Evolutionary conservation across 129 eudicot genomes (phyloP).

Genomic region (Centaurea solstitialis): DNA sequence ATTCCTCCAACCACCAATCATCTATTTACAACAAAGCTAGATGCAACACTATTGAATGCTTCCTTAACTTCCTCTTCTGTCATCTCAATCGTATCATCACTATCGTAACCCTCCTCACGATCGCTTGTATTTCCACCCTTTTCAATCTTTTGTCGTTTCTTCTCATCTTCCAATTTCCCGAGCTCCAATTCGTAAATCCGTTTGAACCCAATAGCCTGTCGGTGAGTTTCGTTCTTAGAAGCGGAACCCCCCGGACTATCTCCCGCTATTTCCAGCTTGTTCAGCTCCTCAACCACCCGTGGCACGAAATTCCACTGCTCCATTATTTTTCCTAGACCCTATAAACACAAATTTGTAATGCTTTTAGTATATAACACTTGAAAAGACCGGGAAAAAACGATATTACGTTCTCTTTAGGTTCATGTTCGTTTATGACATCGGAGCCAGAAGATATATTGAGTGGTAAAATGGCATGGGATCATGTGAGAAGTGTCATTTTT

Average conservation of each 20-base stretch:
- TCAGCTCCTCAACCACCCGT: slow-evolving; percentile 74
- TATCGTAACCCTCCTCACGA: slow-evolving; percentile 41
- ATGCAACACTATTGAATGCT: slow-evolving; percentile 64
- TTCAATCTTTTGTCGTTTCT: slow-evolving; percentile 36
- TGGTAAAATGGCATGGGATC: no score
- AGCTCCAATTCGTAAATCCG: slow-evolving; percentile 70
- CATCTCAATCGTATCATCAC: slow-evolving; percentile 94
- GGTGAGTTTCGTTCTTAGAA: slow-evolving; percentile 54
- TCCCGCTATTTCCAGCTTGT: slow-evolving; percentile 42
- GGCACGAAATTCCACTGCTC: slow-evolving; percentile 93
- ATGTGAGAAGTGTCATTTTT: no score
- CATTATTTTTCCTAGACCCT: slow-evolving; percentile 61
- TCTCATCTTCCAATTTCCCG: slow-evolving; percentile 31
- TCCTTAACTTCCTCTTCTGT: slow-evolving; percentile 82
- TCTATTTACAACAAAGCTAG: slow-evolving; percentile 29
- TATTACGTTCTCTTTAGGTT: not conserved
- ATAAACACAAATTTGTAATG: slow-evolving; percentile 6
- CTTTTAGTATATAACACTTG: not conserved
- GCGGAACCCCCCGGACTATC: slow-evolving; percentile 8
- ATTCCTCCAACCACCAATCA: slow-evolving; percentile 19
- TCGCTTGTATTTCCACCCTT: slow-evolving; percentile 19
- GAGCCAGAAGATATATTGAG: not conserved
- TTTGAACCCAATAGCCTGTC: slow-evolving; percentile 65
- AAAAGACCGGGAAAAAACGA: not conserved
- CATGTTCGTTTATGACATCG: not conserved